These are phyloP conservation scores for Petasospora rhodanensis DNA, from an alignment of 1,139 yeast species.

Conservation along the genomic window DNA sequence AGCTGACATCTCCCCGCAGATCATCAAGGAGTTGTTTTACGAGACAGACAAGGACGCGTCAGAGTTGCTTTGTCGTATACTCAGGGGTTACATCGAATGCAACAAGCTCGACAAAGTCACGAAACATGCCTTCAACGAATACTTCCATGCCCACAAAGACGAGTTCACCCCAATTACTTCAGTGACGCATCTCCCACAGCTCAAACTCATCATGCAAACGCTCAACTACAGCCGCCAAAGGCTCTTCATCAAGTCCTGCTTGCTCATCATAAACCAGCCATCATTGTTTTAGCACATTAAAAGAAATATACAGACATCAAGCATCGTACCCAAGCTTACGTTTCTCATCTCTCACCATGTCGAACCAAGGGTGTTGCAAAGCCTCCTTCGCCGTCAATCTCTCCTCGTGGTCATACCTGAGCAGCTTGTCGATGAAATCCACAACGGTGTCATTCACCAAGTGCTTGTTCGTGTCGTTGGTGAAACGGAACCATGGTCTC, in stretches of 20 bases:
- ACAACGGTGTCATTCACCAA: constrained; percentile 54
- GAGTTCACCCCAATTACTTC: neutral
- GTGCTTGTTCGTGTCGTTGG: constrained; percentile 47
- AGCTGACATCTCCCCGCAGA: no score
- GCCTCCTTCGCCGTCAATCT: constrained; percentile 76
- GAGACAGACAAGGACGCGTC: no score
- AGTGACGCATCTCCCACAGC: neutral
- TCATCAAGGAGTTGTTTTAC: no score
- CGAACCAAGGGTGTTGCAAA: constrained; percentile 53
- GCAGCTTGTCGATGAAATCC: constrained; percentile 60
- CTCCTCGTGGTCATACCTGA: constrained; percentile 69
- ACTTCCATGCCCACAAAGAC: constrained; percentile 6
- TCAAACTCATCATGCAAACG: constrained; percentile 1
- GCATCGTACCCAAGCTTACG: constrained; percentile 3
- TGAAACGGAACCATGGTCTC: constrained; percentile 64
- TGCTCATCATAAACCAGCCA: constrained; percentile 7
- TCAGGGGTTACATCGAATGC: constrained; percentile 6
- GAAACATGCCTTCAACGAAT: constrained; percentile 7
- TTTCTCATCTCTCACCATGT: constrained; percentile 21
- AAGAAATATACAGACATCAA: neutral
- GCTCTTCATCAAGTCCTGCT: constrained; percentile 9
- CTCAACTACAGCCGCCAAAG: neutral
- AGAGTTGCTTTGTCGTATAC: neutral
- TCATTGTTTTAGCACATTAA: constrained; percentile 3
- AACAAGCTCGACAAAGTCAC: constrained; percentile 3